These are phyloP conservation scores for Pterocarpus macrocarpus DNA, from an alignment of 306 rosid genomes.

Conservation along the genomic window DNA sequence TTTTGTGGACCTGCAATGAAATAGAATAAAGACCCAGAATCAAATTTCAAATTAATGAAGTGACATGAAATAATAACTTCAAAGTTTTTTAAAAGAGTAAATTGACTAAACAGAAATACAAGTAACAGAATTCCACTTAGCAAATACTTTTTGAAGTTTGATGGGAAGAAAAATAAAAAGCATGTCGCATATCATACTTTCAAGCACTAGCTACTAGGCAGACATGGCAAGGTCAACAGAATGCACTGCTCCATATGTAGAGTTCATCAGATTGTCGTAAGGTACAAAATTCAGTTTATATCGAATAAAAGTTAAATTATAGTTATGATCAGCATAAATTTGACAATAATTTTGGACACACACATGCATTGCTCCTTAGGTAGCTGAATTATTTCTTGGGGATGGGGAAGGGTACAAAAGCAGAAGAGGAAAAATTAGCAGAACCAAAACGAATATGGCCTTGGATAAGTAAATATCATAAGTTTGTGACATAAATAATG, in stretches of 20 bases:
- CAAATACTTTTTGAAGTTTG: not conserved
- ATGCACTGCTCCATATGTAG: not conserved
- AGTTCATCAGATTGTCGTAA: not conserved
- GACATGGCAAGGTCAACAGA: slow-evolving; percentile 1
- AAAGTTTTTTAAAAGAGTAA: not conserved
- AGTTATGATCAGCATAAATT: not conserved
- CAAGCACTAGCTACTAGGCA: slow-evolving; percentile 3
- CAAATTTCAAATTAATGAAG: slow-evolving; percentile 24
- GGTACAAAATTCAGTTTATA: not conserved
- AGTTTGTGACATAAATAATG: not conserved
- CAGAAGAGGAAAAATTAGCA: not conserved
- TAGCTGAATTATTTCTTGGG: too few relatives aligned
- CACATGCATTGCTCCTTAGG: not conserved
- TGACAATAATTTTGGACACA: not conserved
- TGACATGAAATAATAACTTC: not conserved
- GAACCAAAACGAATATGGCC: not conserved
- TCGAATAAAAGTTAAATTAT: not conserved
- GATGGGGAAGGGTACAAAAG: not conserved
- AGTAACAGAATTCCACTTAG: not conserved
- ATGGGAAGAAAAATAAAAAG: not conserved
- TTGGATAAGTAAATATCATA: not conserved
- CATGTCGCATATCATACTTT: not conserved
- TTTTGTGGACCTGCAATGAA: slow-evolving; percentile 82
- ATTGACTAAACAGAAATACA: not conserved
- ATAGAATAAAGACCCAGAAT: slow-evolving; percentile 25